phyloP scores from a whole-genome alignment of 495 filamentous ascomycete genomes.

The Hypoxylon subgilvum region DNA sequence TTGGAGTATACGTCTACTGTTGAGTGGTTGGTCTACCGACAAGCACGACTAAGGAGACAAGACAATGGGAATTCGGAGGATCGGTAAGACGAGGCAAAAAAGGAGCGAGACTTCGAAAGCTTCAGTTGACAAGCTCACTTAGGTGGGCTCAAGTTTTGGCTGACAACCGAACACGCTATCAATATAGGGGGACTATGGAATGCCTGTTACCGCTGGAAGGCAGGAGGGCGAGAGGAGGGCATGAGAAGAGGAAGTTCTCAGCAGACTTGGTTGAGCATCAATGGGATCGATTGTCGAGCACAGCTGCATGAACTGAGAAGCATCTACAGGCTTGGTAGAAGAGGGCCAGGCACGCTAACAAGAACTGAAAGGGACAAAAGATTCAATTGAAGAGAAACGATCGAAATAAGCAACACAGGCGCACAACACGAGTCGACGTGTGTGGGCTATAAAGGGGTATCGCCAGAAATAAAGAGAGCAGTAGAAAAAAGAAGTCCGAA shows the following conservation, averaged over 20 bases:
- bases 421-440: conserved; percentile 42
- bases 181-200: conserved; percentile 31
- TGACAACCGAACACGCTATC: conserved; percentile 13
- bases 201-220: conserved; percentile 25
- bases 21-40: not conserved
- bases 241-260: conserved; percentile 20
- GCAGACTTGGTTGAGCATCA: conserved; percentile 15
- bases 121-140: conserved; percentile 25
- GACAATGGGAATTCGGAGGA: conserved; percentile 30
- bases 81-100: conserved; percentile 33
- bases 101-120: conserved; percentile 21
- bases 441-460: conserved; percentile 46
- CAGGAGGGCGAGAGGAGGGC: conserved; percentile 4
- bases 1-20: too few species aligned
- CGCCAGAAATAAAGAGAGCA: conserved; percentile 25
- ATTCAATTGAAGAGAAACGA: conserved; percentile 41
- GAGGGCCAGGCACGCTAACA: conserved; percentile 22
- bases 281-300: conserved; percentile 16
- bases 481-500: conserved; percentile 15
- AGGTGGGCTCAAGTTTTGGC: conserved; percentile 22
- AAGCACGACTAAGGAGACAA: not conserved
- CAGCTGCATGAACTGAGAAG: conserved; percentile 24
- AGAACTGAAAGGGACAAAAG: conserved; percentile 34
- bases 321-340: conserved; percentile 28
- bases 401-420: conserved; percentile 42